phyloP scores from a whole-genome alignment of 75 land plant species.

The Adiantum capillusveneris region DNA sequence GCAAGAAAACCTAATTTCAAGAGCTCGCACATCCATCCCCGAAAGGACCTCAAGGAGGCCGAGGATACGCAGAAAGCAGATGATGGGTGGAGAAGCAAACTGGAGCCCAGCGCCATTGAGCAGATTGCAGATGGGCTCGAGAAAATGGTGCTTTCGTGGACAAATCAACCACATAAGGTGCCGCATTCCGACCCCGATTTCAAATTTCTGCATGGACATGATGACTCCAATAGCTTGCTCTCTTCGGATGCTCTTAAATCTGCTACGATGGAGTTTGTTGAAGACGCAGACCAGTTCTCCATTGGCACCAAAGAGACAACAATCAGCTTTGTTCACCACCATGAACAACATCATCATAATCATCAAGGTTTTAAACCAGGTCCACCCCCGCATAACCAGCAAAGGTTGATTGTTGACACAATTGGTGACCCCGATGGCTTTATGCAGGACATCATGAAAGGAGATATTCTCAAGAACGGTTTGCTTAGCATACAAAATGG shows the following conservation, averaged over 20 bases:
- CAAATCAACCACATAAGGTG: neutral
- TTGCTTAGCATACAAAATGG: too few species aligned
- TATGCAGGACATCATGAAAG: too few species aligned
- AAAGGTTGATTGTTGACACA: too few species aligned
- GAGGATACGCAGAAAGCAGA: slow-evolving; percentile 1
- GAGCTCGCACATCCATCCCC: neutral
- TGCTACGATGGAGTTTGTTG: neutral
- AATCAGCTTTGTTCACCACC: neutral
- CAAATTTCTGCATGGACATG: neutral
- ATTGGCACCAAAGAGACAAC: slow-evolving; percentile 4
- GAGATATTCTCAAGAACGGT: too few species aligned
- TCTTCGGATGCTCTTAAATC: slow-evolving; percentile 1
- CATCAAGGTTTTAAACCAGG: neutral
- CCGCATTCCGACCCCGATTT: neutral
- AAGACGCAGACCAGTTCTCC: neutral
- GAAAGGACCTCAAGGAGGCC: slow-evolving; percentile 4
- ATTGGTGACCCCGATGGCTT: too few species aligned
- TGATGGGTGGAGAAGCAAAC: slow-evolving; percentile 3
- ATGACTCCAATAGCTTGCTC: neutral
- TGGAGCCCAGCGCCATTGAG: slow-evolving; percentile 13
- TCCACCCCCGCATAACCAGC: too few species aligned
- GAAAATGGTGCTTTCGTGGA: slow-evolving; percentile 21
- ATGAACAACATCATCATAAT: neutral
- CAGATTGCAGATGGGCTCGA: slow-evolving; percentile 21
- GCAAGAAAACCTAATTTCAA: neutral